Conservation (phyloP, 1,139 yeast species). For the Spencermartinsiella ligniputridi region DNA sequence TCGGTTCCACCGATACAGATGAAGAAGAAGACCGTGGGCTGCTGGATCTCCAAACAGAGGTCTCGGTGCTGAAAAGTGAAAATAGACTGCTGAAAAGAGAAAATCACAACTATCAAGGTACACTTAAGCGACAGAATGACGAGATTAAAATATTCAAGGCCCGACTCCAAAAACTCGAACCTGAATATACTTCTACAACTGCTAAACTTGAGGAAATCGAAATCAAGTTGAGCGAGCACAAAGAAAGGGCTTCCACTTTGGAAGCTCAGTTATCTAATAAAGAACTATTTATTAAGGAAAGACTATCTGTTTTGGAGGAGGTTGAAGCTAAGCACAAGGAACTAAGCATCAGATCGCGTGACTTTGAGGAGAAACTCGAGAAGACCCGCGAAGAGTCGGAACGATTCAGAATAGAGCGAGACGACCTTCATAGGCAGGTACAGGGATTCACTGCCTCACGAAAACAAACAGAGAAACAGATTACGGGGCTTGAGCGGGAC, state of each 20-base stretch:
- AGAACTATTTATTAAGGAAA: slow-evolving; percentile 4
- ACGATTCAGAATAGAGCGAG: slow-evolving; percentile 23
- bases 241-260: slow-evolving; percentile 7
- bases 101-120: slow-evolving; percentile 19
- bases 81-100: slow-evolving; percentile 21
- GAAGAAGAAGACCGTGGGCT: slow-evolving; percentile 11
- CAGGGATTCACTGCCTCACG: slow-evolving; percentile 25
- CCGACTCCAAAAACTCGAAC: slow-evolving; percentile 19
- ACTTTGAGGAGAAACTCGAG: slow-evolving; percentile 9
- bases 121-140: slow-evolving; percentile 19
- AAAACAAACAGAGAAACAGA: slow-evolving; percentile 27
- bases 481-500: slow-evolving; percentile 26
- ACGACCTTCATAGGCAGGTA: slow-evolving; percentile 27
- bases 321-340: slow-evolving; percentile 12
- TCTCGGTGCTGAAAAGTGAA: slow-evolving; percentile 23
- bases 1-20: neutral
- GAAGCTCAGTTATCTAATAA: slow-evolving; percentile 5
- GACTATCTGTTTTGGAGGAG: slow-evolving; percentile 2
- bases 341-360: slow-evolving; percentile 1
- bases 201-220: slow-evolving; percentile 12
- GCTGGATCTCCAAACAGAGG: slow-evolving; percentile 23
- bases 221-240: slow-evolving; percentile 9
- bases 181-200: slow-evolving; percentile 14
- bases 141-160: slow-evolving; percentile 15
- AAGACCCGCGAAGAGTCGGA: slow-evolving; percentile 20